Evolutionary conservation across 306 rosid species (phyloP).

Genomic region (Quercus dentata): DNA sequence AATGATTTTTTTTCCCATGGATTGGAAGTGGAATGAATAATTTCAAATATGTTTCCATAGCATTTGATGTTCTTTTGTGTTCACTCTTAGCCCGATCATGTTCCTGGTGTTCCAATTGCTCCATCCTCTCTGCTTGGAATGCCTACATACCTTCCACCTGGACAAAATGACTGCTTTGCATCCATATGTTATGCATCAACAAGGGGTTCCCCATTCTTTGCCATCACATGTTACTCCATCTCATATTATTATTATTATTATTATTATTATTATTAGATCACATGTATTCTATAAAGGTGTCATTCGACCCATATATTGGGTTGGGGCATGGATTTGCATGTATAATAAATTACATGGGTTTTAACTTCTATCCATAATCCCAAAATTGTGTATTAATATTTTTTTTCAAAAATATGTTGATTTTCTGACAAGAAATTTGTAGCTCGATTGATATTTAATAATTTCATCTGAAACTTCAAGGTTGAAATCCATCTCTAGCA

Average conservation of each 20-base stretch:
- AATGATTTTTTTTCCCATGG: neutral
- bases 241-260: constrained; percentile 25
- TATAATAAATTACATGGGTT: no score
- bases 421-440: no score
- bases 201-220: constrained; percentile 72
- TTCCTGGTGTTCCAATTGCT: constrained; percentile 60
- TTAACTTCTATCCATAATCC: no score
- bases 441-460: no score
- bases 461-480: no score
- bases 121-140: constrained; percentile 83
- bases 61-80: constrained; percentile 10
- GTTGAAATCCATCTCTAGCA: no score
- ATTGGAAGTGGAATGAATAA: neutral
- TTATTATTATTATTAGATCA: no score
- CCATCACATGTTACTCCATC: constrained; percentile 73
- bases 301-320: no score
- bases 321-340: no score
- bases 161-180: constrained; percentile 81
- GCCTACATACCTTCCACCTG: constrained; percentile 87
- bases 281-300: no score
- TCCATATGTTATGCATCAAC: constrained; percentile 89
- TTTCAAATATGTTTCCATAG: neutral
- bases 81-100: constrained; percentile 57
- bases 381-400: no score
- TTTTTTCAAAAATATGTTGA: no score